Evolutionary conservation across 345 rosid species (phyloP), one percentile per base, ranked within the genome.

Genomic region (Adansonia digitata): DNA sequence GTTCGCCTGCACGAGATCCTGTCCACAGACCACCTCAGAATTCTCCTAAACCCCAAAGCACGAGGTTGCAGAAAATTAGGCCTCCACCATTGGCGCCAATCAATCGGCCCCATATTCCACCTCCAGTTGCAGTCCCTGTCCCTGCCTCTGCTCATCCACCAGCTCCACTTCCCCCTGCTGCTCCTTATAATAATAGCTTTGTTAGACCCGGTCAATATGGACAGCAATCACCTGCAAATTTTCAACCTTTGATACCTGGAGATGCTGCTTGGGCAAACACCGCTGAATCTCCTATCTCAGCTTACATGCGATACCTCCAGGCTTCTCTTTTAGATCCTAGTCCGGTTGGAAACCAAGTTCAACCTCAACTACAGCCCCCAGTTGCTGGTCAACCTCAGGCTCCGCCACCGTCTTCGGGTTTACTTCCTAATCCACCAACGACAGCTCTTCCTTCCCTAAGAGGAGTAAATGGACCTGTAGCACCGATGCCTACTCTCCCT

Each of bases 261-360:
- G 88, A 91, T 42, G 76, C 81, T 43, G 79, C 29, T 76, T 84
- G 87, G 92, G 62, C 83, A n/a, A 88, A 83, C 79, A 79, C 85
- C 5, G 89, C 90, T 18, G 92, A 90, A 59, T 90, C 96, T 79
- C 96, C 96, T 1, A 77, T 94, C 77, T 90, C 96, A 24, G 88
- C 86, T 60, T 94, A 89, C 68, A 84, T 94, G 96, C 92, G 96
- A 5, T 92, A 89, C 83, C 93, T 94, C 77, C 93, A 90, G 78
- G 85, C 79, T 55, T 84, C 91, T 20, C 77, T 90, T 4, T 71
- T 67, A 29, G 91, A 89, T 65, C 75, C 88, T 13, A 81, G 88
- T 71, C 82, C 89, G 5, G 69, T 68, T 78, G 92, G 88, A 77
- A 81, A 75, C 75, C 91, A 82, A 65, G 80, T 78, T 66, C 87